These are phyloP conservation scores for Boletus subparvulus DNA, from an alignment of 768 basidiomycete genomes.

Conservation along the genomic window DNA sequence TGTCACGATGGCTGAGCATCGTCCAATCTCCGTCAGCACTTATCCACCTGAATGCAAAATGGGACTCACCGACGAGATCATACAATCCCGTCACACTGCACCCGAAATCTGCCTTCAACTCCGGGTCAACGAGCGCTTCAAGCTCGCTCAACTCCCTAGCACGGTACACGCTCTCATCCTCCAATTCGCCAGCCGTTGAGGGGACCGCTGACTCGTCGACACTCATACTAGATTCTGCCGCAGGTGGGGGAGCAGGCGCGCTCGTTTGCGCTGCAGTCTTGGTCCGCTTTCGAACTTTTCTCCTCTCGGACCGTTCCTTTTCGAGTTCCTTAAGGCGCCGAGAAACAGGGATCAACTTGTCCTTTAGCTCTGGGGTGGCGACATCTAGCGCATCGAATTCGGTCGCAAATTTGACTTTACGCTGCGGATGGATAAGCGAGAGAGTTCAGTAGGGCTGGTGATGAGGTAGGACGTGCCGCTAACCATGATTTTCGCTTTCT, in stretches of 20 bases:
- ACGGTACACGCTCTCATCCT: slow-evolving; percentile 65
- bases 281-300: slow-evolving; percentile 76
- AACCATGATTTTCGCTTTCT: slow-evolving; percentile 98
- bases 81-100: slow-evolving; percentile 81
- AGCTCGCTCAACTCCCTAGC: slow-evolving; percentile 65
- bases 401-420: slow-evolving; percentile 87
- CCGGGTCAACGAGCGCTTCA: slow-evolving; percentile 59
- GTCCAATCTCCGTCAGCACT: too few relatives aligned
- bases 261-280: slow-evolving; percentile 37
- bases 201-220: slow-evolving; percentile 44
- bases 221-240: slow-evolving; percentile 35
- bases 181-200: slow-evolving; percentile 38
- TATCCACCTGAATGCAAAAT: neutral
- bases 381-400: slow-evolving; percentile 88
- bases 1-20: slow-evolving; percentile 79
- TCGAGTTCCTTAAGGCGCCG: slow-evolving; percentile 75
- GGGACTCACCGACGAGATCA: slow-evolving; percentile 78
- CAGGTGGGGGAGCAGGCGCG: slow-evolving; percentile 21
- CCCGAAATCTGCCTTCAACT: slow-evolving; percentile 67
- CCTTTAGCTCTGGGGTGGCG: slow-evolving; percentile 74
- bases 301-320: slow-evolving; percentile 79
- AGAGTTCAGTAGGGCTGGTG: neutral
- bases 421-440: slow-evolving; percentile 39
- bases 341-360: slow-evolving; percentile 68
- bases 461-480: slow-evolving; percentile 4